phyloP scores from a whole-genome alignment of 352 stramenopile species.

The Phytophthora cajani region DNA sequence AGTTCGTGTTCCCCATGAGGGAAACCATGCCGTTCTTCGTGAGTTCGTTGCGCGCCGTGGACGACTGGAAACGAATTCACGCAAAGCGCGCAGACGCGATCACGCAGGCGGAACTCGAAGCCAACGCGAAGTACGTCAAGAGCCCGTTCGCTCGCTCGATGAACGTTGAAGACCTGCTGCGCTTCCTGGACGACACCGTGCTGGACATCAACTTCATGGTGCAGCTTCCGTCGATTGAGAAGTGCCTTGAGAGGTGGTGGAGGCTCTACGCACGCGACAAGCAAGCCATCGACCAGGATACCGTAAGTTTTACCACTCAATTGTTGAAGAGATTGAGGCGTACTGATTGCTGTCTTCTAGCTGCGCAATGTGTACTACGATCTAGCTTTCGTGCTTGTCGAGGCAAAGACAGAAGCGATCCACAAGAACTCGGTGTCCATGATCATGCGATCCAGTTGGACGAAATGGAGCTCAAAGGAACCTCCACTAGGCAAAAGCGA shows the following conservation, averaged over 20 bases:
- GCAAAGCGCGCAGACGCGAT: conserved; percentile 64
- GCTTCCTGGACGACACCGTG: conserved; percentile 76
- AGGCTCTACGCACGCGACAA: conserved; percentile 54
- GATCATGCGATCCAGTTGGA: conserved; percentile 71
- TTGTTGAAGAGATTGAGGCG: neutral
- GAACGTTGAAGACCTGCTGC: conserved; percentile 66
- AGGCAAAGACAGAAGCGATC: conserved; percentile 78
- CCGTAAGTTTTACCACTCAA: conserved; percentile 29
- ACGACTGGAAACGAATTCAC: conserved; percentile 76
- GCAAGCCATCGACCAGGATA: conserved; percentile 56
- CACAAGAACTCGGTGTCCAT: conserved; percentile 85
- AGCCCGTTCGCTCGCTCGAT: conserved; percentile 70
- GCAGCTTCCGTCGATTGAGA: conserved; percentile 84
- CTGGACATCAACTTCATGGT: conserved; percentile 88
- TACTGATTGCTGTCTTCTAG: conserved; percentile 25
- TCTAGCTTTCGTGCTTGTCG: conserved; percentile 72
- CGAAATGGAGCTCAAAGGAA: conserved; percentile 72
- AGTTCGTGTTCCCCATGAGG: conserved; percentile 67
- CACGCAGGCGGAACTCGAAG: conserved; percentile 65
- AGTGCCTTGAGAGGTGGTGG: conserved; percentile 76
- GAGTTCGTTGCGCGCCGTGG: conserved; percentile 63
- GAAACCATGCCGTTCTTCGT: conserved; percentile 88
- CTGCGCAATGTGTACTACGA: conserved; percentile 75
- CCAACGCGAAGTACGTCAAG: conserved; percentile 80
- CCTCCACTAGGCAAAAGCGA: conserved; percentile 59